These are phyloP conservation scores for Mediolabrus comicus DNA, from an alignment of 108 stramenopile species.

Conservation along the genomic window DNA sequence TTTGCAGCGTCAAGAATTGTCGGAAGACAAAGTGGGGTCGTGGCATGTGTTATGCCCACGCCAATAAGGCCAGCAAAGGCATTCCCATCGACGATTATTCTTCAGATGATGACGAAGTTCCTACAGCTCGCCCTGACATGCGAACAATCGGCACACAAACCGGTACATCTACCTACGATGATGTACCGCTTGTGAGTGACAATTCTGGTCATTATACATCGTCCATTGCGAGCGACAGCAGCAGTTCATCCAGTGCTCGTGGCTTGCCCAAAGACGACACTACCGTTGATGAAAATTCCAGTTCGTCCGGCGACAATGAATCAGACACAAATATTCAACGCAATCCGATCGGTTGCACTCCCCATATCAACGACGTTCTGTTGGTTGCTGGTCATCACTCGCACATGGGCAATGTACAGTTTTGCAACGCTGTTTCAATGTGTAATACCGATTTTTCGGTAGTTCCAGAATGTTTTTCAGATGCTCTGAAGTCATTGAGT, in stretches of 20 bases:
- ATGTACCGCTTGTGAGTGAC: not conserved
- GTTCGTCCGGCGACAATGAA: not conserved
- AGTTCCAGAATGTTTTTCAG: not conserved
- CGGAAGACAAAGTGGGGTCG: not conserved
- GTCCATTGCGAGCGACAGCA: not conserved
- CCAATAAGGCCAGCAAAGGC: not conserved
- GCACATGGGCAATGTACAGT: not conserved
- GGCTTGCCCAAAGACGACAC: conserved; percentile 1
- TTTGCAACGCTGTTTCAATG: not conserved
- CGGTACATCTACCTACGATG: too few species aligned
- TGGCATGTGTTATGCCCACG: not conserved
- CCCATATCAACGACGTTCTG: not conserved
- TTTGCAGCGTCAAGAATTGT: not conserved
- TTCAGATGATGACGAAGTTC: not conserved
- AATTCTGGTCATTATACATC: not conserved
- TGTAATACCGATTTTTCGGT: not conserved
- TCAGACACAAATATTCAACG: too few species aligned
- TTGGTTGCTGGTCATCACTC: not conserved
- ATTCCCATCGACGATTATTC: not conserved
- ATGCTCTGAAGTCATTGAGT: not conserved
- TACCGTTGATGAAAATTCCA: conserved; percentile 1
- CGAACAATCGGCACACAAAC: not conserved
- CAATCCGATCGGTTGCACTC: too few species aligned
- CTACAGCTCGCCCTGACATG: not conserved
- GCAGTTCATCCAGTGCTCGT: not conserved